Percentiles rank a stretch among this genome's conserved stretches.
Conservation (phyloP, 2,329 filamentous ascomycete genomes). For the Leptographium flavum region DNA sequence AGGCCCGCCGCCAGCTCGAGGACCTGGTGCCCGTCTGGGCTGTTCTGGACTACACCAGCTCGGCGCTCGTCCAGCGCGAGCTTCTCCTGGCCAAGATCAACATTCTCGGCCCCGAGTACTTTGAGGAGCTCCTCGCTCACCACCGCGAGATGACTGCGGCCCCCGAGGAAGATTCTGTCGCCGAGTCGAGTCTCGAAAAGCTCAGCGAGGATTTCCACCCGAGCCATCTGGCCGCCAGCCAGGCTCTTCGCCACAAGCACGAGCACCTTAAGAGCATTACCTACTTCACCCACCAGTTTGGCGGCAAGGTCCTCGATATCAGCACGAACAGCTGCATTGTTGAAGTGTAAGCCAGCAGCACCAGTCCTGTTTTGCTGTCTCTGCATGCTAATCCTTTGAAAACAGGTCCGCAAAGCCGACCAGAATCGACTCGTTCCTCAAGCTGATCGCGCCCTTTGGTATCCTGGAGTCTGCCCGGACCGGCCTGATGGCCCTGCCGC, state of each 20-base stretch:
- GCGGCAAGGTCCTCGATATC: slow-evolving; percentile 93
- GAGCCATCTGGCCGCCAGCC: slow-evolving; percentile 66
- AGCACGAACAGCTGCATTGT: slow-evolving; percentile 98
- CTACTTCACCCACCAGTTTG: slow-evolving; percentile 92
- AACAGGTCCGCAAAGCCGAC: slow-evolving; percentile 74
- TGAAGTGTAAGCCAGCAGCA: slow-evolving; percentile 57
- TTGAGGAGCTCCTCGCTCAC: slow-evolving; percentile 89
- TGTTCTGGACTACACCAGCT: slow-evolving; percentile 86
- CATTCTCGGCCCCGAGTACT: slow-evolving; percentile 93
- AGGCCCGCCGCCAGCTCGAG: slow-evolving; percentile 87
- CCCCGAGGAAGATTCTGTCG: slow-evolving; percentile 29
- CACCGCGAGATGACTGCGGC: slow-evolving; percentile 68
- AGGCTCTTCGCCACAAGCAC: slow-evolving; percentile 91
- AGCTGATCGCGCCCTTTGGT: slow-evolving; percentile 84
- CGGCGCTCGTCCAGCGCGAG: slow-evolving; percentile 90
- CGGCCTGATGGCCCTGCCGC: slow-evolving; percentile 89
- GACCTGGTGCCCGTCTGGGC: slow-evolving; percentile 97
- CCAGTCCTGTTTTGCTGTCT: slow-evolving; percentile 7
- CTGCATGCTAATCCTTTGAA: not conserved
- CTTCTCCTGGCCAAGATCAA: slow-evolving; percentile 92
- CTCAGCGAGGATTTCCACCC: slow-evolving; percentile 68
- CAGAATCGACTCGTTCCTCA: slow-evolving; percentile 95
- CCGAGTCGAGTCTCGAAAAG: slow-evolving; percentile 30
- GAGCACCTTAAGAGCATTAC: slow-evolving; percentile 95
- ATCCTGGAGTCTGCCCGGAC: slow-evolving; percentile 93